A percentile compares a stretch with the other conserved stretches of the same genome.
These are phyloP conservation scores for Mycena capillaripes DNA, from an alignment of 768 basidiomycete species.

Conservation along the genomic window DNA sequence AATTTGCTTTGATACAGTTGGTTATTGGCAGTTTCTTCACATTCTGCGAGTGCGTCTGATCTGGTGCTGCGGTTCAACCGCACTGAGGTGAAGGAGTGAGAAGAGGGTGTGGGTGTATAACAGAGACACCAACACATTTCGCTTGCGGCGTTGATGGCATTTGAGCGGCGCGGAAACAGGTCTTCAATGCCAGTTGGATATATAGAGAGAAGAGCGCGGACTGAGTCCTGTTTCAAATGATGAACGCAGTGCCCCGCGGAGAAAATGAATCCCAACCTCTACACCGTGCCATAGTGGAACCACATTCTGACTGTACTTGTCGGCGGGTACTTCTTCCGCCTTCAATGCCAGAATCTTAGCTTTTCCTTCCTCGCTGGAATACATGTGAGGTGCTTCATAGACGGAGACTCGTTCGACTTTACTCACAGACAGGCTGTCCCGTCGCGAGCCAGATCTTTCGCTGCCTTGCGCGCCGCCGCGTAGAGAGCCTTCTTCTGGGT, in stretches of 20 bases:
- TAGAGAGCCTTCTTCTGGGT: slow-evolving; percentile 51
- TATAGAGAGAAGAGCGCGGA: slow-evolving; percentile 39
- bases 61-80: slow-evolving; percentile 43
- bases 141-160: slow-evolving; percentile 51
- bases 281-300: slow-evolving; percentile 30
- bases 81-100: slow-evolving; percentile 39
- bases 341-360: slow-evolving; percentile 28
- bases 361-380: slow-evolving; percentile 27
- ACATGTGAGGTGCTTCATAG: not conserved
- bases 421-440: slow-evolving; percentile 50
- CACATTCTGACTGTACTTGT: slow-evolving; percentile 29
- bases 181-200: slow-evolving; percentile 49
- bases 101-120: not conserved
- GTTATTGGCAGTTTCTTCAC: slow-evolving; percentile 49
- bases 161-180: slow-evolving; percentile 50
- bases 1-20: slow-evolving; percentile 52
- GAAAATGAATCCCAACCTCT: slow-evolving; percentile 12
- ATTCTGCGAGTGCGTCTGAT: slow-evolving; percentile 44
- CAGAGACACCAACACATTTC: slow-evolving; percentile 50
- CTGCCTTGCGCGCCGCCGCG: slow-evolving; percentile 47
- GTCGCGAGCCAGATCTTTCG: slow-evolving; percentile 44
- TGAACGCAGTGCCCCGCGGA: not conserved
- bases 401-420: not conserved
- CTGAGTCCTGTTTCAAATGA: slow-evolving; percentile 38
- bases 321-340: slow-evolving; percentile 25